A percentile compares a stretch with the other conserved stretches of the same genome.
phyloP scores from a whole-genome alignment of 164 flowering plant species.

The Annona squamosa region DNA sequence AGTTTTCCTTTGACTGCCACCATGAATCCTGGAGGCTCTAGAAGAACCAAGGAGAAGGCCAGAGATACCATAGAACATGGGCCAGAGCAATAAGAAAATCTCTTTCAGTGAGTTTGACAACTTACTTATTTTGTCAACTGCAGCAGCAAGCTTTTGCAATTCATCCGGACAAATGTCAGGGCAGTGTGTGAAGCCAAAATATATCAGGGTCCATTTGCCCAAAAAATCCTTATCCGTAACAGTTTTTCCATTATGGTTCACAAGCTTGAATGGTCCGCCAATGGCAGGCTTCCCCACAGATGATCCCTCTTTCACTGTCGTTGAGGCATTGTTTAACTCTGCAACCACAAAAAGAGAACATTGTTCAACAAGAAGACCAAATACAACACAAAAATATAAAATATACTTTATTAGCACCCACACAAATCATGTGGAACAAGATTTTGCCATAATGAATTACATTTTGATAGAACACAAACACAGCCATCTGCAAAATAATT shows the following conservation, averaged over 20 bases:
- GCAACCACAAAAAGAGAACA: conserved; percentile 13
- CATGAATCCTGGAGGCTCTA: too few species aligned
- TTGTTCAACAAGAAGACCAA: not conserved
- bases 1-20: too few species aligned
- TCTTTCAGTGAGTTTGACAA: conserved; percentile 1
- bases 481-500: not conserved
- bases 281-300: conserved; percentile 87
- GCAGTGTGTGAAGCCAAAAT: conserved; percentile 96
- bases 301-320: conserved; percentile 69
- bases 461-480: not conserved
- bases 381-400: not conserved
- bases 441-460: not conserved
- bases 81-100: too few species aligned
- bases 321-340: conserved; percentile 57
- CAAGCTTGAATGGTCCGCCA: conserved; percentile 88
- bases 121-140: conserved; percentile 92
- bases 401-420: too few species aligned
- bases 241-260: conserved; percentile 69
- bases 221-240: conserved; percentile 68
- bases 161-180: conserved; percentile 98
- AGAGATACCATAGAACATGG: too few species aligned
- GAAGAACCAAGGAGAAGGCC: too few species aligned
- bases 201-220: conserved; percentile 83
- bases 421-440: too few species aligned
- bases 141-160: conserved; percentile 74